These are phyloP conservation scores for Castanospermum australe DNA, from an alignment of 306 rosid species.

Conservation along the genomic window DNA sequence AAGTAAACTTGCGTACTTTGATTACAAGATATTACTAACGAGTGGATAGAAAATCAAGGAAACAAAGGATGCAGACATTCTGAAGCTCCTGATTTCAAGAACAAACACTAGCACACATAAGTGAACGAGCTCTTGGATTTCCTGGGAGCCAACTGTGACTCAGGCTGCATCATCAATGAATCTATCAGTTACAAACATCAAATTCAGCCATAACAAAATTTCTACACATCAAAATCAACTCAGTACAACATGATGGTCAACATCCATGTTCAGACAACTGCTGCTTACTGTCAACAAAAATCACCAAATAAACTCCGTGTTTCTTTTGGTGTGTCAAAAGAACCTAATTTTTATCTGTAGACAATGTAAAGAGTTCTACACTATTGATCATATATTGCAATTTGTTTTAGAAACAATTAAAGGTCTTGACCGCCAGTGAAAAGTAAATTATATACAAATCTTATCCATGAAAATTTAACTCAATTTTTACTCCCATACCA, in stretches of 20 bases:
- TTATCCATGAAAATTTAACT: too few species aligned
- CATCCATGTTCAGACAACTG: not conserved
- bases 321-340: not conserved
- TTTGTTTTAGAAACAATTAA: too few species aligned
- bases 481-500: too few species aligned
- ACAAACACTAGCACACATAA: conserved; percentile 40
- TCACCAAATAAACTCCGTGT: not conserved
- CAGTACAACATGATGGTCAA: not conserved
- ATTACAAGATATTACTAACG: not conserved
- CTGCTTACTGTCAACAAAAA: not conserved
- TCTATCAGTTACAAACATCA: not conserved
- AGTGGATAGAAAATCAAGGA: not conserved
- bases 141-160: conserved; percentile 49
- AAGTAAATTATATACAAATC: too few species aligned
- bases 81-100: conserved; percentile 25
- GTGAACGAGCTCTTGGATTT: conserved; percentile 42
- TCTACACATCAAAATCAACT: not conserved
- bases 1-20: not conserved
- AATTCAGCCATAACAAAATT: not conserved
- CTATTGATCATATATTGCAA: not conserved
- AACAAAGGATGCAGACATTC: not conserved
- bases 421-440: too few species aligned
- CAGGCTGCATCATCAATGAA: conserved; percentile 40
- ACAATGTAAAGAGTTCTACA: too few species aligned
- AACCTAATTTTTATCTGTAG: too few species aligned